Conservation (phyloP, 495 filamentous ascomycete species). For the Penicillium riverlandense region DNA sequence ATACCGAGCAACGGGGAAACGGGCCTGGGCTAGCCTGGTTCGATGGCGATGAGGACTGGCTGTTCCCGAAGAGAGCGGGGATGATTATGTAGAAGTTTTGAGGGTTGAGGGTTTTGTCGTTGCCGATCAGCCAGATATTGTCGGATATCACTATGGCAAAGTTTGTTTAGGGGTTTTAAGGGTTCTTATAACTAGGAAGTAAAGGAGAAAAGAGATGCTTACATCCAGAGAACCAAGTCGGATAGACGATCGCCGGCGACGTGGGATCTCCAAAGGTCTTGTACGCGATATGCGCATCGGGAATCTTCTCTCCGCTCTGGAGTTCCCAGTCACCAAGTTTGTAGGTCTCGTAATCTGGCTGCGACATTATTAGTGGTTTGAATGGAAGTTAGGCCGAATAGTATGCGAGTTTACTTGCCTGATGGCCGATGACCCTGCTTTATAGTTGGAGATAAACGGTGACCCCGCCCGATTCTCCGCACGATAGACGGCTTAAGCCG, state of each 20-base stretch:
- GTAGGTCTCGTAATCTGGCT: background rate
- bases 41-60: constrained; percentile 64
- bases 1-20: constrained; percentile 56
- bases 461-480: constrained; percentile 2
- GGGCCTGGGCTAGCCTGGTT: constrained; percentile 46
- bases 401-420: too few species aligned
- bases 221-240: constrained; percentile 63
- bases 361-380: background rate
- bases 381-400: too few species aligned
- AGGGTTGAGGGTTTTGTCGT: constrained; percentile 53
- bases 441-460: background rate
- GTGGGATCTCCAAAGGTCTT: constrained; percentile 60
- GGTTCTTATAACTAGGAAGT: background rate
- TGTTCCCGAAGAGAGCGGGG: constrained; percentile 65
- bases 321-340: constrained; percentile 24
- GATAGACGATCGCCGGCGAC: constrained; percentile 62
- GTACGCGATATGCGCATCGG: constrained; percentile 57
- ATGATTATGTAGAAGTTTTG: constrained; percentile 63
- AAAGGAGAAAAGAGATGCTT: constrained; percentile 6
- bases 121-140: constrained; percentile 60
- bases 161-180: background rate
- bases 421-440: too few species aligned
- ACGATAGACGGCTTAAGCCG: background rate
- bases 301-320: constrained; percentile 48
- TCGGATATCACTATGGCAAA: constrained; percentile 43